Conservation (phyloP, 2,329 filamentous ascomycete species). For the Podosphaera xanthii region DNA sequence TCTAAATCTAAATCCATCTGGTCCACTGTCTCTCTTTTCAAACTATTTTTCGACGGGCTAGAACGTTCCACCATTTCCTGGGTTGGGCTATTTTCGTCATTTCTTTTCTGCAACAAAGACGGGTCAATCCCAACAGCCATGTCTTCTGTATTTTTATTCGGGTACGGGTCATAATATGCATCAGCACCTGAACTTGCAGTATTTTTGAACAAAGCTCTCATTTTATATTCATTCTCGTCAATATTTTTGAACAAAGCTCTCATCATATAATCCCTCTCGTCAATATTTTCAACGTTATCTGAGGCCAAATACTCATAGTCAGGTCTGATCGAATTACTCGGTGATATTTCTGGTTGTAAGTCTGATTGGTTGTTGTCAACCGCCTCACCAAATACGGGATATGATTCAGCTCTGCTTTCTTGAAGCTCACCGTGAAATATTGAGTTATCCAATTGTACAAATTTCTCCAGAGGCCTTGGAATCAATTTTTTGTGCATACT, state of each 20-base stretch:
- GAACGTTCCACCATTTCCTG: constrained; percentile 15
- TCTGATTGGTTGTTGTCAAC: neutral
- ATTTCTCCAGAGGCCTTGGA: constrained; percentile 19
- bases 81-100: neutral
- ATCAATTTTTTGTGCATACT: constrained; percentile 17
- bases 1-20: constrained; percentile 14
- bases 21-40: constrained; percentile 6
- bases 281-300: neutral
- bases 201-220: too few species aligned
- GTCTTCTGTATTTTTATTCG: constrained; percentile 1
- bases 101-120: constrained; percentile 1
- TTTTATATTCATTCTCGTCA: neutral
- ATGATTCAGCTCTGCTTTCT: constrained; percentile 2
- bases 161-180: neutral
- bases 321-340: constrained; percentile 10
- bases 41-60: neutral
- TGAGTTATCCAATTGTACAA: constrained; percentile 26
- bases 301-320: constrained; percentile 7
- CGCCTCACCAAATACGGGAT: neutral
- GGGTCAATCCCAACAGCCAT: constrained; percentile 13
- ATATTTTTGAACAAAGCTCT: neutral
- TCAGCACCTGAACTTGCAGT: too few species aligned
- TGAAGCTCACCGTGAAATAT: constrained; percentile 26
- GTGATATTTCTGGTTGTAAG: constrained; percentile 1
- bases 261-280: neutral